Evolutionary conservation across 2,329 filamentous ascomycete species (phyloP).

Genomic region (Colletotrichum spaethianum): DNA sequence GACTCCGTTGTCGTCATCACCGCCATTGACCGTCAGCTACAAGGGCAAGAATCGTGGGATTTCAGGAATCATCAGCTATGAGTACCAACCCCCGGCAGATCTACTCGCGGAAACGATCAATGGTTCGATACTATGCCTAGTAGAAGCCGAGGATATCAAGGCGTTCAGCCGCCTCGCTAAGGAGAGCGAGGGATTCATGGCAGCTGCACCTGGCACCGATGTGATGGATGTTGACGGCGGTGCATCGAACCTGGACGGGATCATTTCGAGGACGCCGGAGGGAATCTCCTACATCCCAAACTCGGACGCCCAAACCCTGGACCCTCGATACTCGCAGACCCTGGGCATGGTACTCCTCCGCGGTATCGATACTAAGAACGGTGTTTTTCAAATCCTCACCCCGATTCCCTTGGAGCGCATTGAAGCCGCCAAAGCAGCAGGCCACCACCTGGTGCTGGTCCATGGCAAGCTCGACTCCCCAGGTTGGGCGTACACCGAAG

Average conservation of each 20-base stretch:
- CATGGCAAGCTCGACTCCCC: conserved; percentile 78
- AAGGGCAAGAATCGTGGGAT: conserved; percentile 65
- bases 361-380: conserved; percentile 71
- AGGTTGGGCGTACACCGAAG: conserved; percentile 79
- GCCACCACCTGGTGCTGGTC: conserved; percentile 72
- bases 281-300: conserved; percentile 75
- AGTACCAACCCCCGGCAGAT: conserved; percentile 71
- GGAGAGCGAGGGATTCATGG: conserved; percentile 1
- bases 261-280: conserved; percentile 62
- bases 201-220: conserved; percentile 16
- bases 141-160: conserved; percentile 68
- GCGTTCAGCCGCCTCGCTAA: conserved; percentile 60
- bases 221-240: conserved; percentile 42
- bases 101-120: conserved; percentile 77
- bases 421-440: conserved; percentile 55
- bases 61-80: conserved; percentile 77
- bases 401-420: conserved; percentile 64
- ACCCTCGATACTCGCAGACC: conserved; percentile 71
- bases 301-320: conserved; percentile 65
- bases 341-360: conserved; percentile 79
- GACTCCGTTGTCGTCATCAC: conserved; percentile 67
- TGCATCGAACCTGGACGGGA: conserved; percentile 32
- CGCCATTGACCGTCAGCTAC: conserved; percentile 76
- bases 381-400: conserved; percentile 75
- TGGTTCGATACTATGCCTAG: conserved; percentile 78